Evolutionary conservation across 176 grass and related monocot genomes (phyloP), one percentile per base, ranked within the genome.

Genomic region (Echinochloa phyllopogon): DNA sequence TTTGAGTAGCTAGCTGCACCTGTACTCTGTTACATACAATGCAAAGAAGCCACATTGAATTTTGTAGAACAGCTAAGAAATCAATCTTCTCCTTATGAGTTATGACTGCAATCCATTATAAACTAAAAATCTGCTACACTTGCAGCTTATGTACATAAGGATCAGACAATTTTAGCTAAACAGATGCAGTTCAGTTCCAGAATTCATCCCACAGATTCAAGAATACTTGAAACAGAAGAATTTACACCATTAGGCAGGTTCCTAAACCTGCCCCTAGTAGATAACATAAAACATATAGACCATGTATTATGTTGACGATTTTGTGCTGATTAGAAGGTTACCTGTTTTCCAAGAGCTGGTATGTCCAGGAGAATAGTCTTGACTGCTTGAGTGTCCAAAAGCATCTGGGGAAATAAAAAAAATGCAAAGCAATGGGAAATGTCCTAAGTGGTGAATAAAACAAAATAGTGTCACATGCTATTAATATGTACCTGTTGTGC

Each of bases 331-430:
- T 47, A 75, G 23, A 74, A 75, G 56, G 59, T 77, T 89, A 95
- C 96, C 96, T 94, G 94, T 82, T 99, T 99, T 80, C 96, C 96
- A 72, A 94, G 89, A 86, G 91, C 40, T 92, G 96, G 96, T 66
- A 99, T 96, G 82, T 99, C 96, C 58, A 99, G 77, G 72, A 99
- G 90, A 81, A 99, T 88, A 71, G 89, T 89, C 84, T 99, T 99
- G 41, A 99, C 94, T 4, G 96, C 96, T 81, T 99, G 96, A 84
- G 96, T 99, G 68, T 99, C 94, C 77, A 96, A 88, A 82, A 99
- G 89, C 96, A 99, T 99, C 96, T 99, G 86, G 76, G 74, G 50
- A 15, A 58, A 33, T 33, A 50, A 61, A 75, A 61, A 75, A 39
- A 81, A 70, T 18, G 20, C 27, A 69, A 66, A 79, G 51, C 57